Conservation (phyloP, 2,329 filamentous ascomycete species). For the Aphanocladium album region DNA sequence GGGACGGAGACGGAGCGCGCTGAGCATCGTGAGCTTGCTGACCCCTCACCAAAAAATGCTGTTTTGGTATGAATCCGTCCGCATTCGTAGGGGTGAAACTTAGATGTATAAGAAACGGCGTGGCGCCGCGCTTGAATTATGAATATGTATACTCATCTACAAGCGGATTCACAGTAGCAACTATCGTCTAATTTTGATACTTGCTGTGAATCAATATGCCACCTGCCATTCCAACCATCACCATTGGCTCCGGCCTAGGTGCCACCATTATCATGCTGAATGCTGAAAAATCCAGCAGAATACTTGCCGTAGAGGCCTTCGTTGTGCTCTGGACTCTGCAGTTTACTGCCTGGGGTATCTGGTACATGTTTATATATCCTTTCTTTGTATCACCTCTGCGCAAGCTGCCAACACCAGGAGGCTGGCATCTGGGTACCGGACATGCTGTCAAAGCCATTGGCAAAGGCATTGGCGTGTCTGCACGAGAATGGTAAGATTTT, state of each 20-base stretch:
- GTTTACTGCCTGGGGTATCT: background rate
- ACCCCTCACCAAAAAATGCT: background rate
- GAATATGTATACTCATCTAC: background rate
- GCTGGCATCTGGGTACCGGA: background rate
- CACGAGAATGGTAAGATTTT: background rate
- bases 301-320: background rate
- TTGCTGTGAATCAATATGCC: background rate
- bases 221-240: background rate
- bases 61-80: background rate
- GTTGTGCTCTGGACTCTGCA: background rate
- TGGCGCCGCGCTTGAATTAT: background rate
- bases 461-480: background rate
- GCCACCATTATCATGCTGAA: background rate
- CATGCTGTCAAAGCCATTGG: background rate
- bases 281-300: background rate
- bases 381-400: conserved; percentile 1
- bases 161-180: no score
- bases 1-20: background rate
- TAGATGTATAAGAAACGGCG: background rate
- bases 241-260: background rate
- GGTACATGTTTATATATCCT: conserved; percentile 2
- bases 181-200: rapidly evolving
- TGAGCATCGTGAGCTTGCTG: background rate
- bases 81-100: no score
- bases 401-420: background rate